phyloP scores from a whole-genome alignment of 2,329 filamentous ascomycete species.

The Chaetomium olivaceum region DNA sequence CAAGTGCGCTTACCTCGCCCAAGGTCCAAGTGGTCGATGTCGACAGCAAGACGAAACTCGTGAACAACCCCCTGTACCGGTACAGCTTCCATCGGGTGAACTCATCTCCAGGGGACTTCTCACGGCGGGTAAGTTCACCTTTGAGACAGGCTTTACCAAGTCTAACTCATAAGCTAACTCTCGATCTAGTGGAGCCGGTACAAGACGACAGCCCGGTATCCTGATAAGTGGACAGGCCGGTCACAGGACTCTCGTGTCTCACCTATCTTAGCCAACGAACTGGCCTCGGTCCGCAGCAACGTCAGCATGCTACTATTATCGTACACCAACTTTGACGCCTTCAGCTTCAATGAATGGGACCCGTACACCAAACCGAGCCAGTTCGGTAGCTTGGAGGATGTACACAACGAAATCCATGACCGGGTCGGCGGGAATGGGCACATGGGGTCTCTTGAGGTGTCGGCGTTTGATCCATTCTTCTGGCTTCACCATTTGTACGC shows the following conservation, averaged over 20 bases:
- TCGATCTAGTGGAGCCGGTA: conserved; percentile 28
- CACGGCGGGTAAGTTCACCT: conserved; percentile 26
- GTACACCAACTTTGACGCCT: conserved; percentile 33
- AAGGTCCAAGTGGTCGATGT: conserved; percentile 32
- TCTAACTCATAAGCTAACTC: background rate
- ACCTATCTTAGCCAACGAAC: conserved; percentile 33
- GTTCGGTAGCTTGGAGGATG: conserved; percentile 39
- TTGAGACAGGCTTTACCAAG: background rate
- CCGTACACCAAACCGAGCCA: conserved; percentile 25
- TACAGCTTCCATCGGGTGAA: conserved; percentile 34
- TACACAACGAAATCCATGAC: conserved; percentile 45
- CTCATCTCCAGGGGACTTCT: conserved; percentile 27
- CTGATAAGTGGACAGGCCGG: conserved; percentile 27
- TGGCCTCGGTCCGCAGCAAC: conserved; percentile 34
- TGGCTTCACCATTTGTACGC: conserved; percentile 59
- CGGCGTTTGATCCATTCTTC: conserved; percentile 63
- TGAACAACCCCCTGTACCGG: conserved; percentile 36
- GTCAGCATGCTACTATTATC: conserved; percentile 30
- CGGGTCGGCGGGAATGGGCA: conserved; percentile 47
- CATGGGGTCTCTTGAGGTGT: conserved; percentile 56
- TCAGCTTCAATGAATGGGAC: conserved; percentile 33
- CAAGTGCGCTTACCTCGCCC: conserved; percentile 25
- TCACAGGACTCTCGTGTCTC: conserved; percentile 34
- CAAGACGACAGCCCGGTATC: conserved; percentile 32
- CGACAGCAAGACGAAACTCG: conserved; percentile 30